A percentile compares a stretch with the other conserved stretches of the same genome.
phyloP scores from a whole-genome alignment of 1,139 yeast species.

The Dujonia santamariae region DNA sequence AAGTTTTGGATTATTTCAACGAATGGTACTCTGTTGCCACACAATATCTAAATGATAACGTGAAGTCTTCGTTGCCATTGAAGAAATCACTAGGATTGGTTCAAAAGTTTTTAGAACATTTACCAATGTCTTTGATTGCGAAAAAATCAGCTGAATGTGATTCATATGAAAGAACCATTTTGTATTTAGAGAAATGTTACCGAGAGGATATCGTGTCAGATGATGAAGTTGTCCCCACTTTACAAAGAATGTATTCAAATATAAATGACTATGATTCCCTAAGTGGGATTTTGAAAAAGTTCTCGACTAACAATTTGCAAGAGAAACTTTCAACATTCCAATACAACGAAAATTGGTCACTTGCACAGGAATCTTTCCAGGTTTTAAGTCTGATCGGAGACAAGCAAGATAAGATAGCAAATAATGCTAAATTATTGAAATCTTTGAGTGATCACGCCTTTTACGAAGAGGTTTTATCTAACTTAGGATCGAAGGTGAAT shows the following conservation, averaged over 20 bases:
- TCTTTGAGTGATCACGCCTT: slow-evolving; percentile 42
- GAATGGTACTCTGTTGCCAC: slow-evolving; percentile 61
- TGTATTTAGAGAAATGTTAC: slow-evolving; percentile 77
- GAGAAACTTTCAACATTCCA: slow-evolving; percentile 79
- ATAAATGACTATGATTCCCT: slow-evolving; percentile 89
- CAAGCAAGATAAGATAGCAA: slow-evolving; percentile 25
- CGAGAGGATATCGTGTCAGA: slow-evolving; percentile 38
- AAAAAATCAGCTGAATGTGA: slow-evolving; percentile 78
- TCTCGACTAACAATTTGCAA: slow-evolving; percentile 64
- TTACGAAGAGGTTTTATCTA: slow-evolving; percentile 39
- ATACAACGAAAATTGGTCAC: slow-evolving; percentile 81
- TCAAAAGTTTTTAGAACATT: slow-evolving; percentile 45
- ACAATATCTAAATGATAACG: slow-evolving; percentile 24
- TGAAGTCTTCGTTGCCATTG: slow-evolving; percentile 18
- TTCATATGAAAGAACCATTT: slow-evolving; percentile 84
- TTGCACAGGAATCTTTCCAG: slow-evolving; percentile 84
- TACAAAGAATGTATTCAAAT: slow-evolving; percentile 80
- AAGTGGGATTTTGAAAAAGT: slow-evolving; percentile 77
- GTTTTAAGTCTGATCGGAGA: slow-evolving; percentile 51
- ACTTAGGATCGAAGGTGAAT: slow-evolving; percentile 28
- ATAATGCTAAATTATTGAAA: slow-evolving; percentile 34
- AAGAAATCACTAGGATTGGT: slow-evolving; percentile 32
- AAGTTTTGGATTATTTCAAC: slow-evolving; percentile 77
- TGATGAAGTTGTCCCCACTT: slow-evolving; percentile 45
- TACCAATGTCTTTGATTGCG: slow-evolving; percentile 74